phyloP scores from a whole-genome alignment of 2,329 filamentous ascomycete genomes.

The Claviceps sp. region DNA sequence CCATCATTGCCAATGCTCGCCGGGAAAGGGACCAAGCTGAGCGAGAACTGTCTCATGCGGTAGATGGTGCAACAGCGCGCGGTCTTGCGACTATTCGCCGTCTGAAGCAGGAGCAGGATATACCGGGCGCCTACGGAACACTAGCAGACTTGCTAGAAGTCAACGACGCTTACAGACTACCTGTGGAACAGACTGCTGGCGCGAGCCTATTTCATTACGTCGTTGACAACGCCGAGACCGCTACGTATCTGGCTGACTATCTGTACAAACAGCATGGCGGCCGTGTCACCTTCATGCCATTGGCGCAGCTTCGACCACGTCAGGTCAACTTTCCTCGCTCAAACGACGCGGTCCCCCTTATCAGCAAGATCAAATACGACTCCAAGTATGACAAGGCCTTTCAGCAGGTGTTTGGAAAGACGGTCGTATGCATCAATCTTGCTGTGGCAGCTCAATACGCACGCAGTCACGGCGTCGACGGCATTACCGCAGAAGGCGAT shows the following conservation, averaged over 20 bases:
- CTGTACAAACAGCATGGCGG: constrained; percentile 71
- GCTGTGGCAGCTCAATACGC: constrained; percentile 82
- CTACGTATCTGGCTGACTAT: constrained; percentile 65
- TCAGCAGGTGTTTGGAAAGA: constrained; percentile 89
- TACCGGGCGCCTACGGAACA: constrained; percentile 83
- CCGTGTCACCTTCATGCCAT: constrained; percentile 85
- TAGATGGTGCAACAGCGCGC: constrained; percentile 78
- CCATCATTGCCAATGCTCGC: constrained; percentile 60
- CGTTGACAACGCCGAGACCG: constrained; percentile 82
- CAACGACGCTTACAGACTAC: constrained; percentile 69
- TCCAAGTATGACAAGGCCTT: constrained; percentile 69
- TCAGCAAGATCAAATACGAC: constrained; percentile 75
- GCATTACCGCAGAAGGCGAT: constrained; percentile 90
- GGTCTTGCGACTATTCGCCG: constrained; percentile 78
- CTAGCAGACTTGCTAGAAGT: constrained; percentile 87
- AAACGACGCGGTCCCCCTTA: constrained; percentile 73
- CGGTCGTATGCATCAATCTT: constrained; percentile 84
- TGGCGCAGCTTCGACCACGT: constrained; percentile 65
- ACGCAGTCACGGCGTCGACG: constrained; percentile 78
- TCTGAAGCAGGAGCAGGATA: constrained; percentile 63
- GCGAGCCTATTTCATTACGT: constrained; percentile 91
- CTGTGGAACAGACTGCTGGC: constrained; percentile 86
- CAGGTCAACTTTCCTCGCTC: constrained; percentile 68
- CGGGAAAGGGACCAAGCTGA: constrained; percentile 69
- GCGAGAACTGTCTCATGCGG: constrained; percentile 63